Evolutionary conservation across 176 grass and related monocot species (phyloP), one percentile per base, ranked within the genome.

Genomic region (Eragrostis curvula): DNA sequence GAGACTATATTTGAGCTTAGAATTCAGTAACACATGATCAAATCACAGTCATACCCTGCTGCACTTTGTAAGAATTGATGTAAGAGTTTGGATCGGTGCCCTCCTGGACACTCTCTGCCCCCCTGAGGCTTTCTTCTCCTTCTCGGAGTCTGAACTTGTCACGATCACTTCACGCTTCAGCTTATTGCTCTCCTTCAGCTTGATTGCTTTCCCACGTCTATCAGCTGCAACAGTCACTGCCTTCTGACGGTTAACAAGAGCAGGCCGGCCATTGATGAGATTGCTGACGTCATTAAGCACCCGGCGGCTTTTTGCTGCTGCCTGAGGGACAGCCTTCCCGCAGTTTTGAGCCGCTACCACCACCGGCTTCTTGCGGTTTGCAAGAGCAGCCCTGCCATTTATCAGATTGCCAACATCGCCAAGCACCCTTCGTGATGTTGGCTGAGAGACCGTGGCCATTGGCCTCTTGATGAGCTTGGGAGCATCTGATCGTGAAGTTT

Each of bases 41-140:
- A 14, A 32, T 53, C 24, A 57, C 39, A 70, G 9, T 27, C 80
- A 68, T 89, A 89, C 87, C 77, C 77, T 85, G 77, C 87, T 89
- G 71, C 82, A 89, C 13, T 46, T 81, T 46, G 47, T 77, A 12
- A 89, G 78, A 17, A 65, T 72, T 64, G 69, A 56, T 25, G 76
- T 71, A 56, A 29, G 39, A 23, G 66, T 81, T 6, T 68, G 59
- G 17, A 72, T 67, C 8, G 87, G 77, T 9, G 67, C 55, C 71
- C 87, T 89, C 77, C 71, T 60, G 21, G 64, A 55, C 27, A 43
- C 12, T 66, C 27, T 82, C 28, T 67, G 58, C 0, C 41, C 64
- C 5, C 48, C 66, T 67, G 21, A 62, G 62, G n/a, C 24, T 66
- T 78, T 86, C 83, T 86, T 89, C 41, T 86, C 83, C 28, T 70